Base-by-base conservation (phyloP, 1,139 yeast genomes). In the Kurtzmaniella natalensis region DNA sequence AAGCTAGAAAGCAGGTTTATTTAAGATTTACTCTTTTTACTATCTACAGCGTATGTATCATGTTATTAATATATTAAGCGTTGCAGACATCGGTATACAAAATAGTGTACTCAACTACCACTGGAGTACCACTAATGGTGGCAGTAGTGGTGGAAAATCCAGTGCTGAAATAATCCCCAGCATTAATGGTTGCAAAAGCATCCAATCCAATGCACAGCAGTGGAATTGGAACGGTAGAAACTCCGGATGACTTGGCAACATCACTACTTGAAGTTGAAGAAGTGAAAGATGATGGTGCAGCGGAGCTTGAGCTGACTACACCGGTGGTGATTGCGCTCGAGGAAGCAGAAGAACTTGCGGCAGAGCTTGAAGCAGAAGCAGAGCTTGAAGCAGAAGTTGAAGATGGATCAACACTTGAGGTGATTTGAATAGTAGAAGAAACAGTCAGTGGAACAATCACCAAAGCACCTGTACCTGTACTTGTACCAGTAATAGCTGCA, bases 81-180 rank as follows among this genome's bases (percentile, higher is more conserved):
- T 35, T 37, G 45, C 66, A 58, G 13, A 38, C 44, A 25, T 48
- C 42, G 24, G 69, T 63, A 46, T 49, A 51, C 42, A 61, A 56
- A 7, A 61, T 55, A 18, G 57, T 57, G 38, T 55, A 58, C 35
- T 63, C 59, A 19, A 61, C 41, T 9, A 57, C 61, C 17, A 55
- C 61, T 7, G 65, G 44, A 11, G 53, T 32, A 13, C 68, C 69
- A 34, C 51, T 44, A 15, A 44, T 51, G 7, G 44, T 46, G 6
- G 48, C 43, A 16, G 61, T 57, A 18, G 46, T 38, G 17, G 59
- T 49, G 21, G 54, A 45, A 20, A 33, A 35, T 20, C 58, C 48
- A 3, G 56, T 44, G 10, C 64, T 56, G 8, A 53, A 45, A 37
- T 57, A 58, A 14, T 42, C 42, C 11, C 18, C 20, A 22, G 31